Conservation (phyloP, 106 monocot genomes). For the Hemerocallis citrina region DNA sequence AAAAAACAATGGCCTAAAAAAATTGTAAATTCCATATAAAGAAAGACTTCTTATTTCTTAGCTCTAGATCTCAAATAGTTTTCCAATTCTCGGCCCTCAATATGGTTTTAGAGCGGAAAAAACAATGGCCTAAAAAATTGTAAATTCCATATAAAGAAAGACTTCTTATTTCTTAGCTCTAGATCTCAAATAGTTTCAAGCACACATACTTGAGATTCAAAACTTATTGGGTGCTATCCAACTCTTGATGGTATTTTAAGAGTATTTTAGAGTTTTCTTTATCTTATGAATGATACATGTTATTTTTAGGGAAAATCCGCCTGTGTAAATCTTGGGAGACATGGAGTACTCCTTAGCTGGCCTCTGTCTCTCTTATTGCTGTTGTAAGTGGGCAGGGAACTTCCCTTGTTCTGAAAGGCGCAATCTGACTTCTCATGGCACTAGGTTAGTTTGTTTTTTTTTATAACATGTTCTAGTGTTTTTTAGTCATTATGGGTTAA, state of each 20-base stretch:
- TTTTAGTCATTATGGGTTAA: not conserved
- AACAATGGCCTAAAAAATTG: too few species aligned
- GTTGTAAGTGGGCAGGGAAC: conserved; percentile 76
- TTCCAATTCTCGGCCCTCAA: too few species aligned
- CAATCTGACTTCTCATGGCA: conserved; percentile 75
- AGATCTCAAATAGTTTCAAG: too few species aligned
- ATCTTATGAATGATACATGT: not conserved
- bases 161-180: too few species aligned
- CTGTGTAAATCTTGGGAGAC: conserved; percentile 69
- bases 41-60: too few species aligned
- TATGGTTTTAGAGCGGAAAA: too few species aligned
- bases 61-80: too few species aligned
- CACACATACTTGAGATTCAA: not conserved
- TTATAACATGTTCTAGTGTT: too few species aligned
- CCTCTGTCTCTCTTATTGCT: conserved; percentile 66
- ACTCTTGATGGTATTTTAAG: not conserved
- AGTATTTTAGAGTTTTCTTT: not conserved
- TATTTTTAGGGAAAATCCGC: conserved; percentile 45
- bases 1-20: too few species aligned
- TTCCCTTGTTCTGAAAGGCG: conserved; percentile 61
- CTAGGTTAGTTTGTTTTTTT: conserved; percentile 52
- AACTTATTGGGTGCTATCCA: not conserved
- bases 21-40: too few species aligned
- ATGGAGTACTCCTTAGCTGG: conserved; percentile 76
- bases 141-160: too few species aligned